Conservation (phyloP, 805 yeast species). For the Wickerhamomyces tratensis region DNA sequence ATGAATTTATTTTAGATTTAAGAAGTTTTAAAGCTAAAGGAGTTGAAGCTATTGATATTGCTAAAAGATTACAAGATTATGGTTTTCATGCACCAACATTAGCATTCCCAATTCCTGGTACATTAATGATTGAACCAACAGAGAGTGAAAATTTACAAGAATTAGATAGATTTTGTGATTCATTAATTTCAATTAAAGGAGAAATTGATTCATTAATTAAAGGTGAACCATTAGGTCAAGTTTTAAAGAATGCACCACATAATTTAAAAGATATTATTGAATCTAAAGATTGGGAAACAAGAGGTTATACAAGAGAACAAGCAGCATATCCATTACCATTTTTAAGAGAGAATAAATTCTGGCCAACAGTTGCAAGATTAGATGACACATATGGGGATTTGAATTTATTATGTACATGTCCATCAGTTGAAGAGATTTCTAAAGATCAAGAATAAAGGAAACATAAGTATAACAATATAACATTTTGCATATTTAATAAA, state of each 20-base stretch:
- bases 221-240: conserved; percentile 56
- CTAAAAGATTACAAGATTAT: conserved; percentile 94
- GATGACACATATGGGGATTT: conserved; percentile 94
- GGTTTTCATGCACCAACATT: conserved; percentile 99
- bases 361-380: conserved; percentile 92
- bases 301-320: conserved; percentile 87
- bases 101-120: conserved; percentile 98
- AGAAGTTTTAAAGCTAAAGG: conserved; percentile 74
- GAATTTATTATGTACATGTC: conserved; percentile 90
- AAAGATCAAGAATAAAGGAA: not conserved
- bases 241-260: conserved; percentile 89
- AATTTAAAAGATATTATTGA: conserved; percentile 67
- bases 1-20: conserved; percentile 89
- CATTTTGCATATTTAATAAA: too few species aligned
- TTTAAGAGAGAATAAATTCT: conserved; percentile 68
- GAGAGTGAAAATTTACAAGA: conserved; percentile 88
- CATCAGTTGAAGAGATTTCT: conserved; percentile 70
- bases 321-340: conserved; percentile 89
- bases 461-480: too few species aligned
- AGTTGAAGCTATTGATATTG: conserved; percentile 91
- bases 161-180: conserved; percentile 81
- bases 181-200: conserved; percentile 71
- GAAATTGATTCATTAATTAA: conserved; percentile 71
- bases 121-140: conserved; percentile 97
- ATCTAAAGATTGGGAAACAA: conserved; percentile 61